These are phyloP conservation scores for Gynandropsis gynandra DNA, from an alignment of 345 rosid genomes.

Conservation along the genomic window DNA sequence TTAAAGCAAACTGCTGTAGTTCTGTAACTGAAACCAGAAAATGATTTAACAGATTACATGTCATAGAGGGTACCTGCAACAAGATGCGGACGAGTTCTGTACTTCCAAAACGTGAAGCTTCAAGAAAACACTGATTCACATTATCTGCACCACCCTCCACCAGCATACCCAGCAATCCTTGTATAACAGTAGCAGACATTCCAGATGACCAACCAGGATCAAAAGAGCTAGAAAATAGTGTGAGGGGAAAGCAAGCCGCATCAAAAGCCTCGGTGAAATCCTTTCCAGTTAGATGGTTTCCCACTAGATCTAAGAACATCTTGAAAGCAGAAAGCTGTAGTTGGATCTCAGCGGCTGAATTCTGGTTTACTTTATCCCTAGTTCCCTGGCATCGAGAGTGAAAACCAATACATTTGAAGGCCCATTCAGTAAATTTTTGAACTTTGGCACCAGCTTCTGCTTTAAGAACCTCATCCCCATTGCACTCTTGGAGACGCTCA, in stretches of 20 bases:
- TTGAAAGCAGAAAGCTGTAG: constrained; percentile 92
- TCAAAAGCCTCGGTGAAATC: constrained; percentile 99
- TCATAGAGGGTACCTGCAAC: constrained; percentile 50
- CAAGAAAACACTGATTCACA: constrained; percentile 92
- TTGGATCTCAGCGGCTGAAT: constrained; percentile 78
- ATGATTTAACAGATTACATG: background rate
- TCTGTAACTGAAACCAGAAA: background rate
- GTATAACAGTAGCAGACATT: constrained; percentile 73
- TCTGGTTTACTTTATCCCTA: constrained; percentile 50
- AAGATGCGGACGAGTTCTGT: constrained; percentile 94
- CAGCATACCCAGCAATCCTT: constrained; percentile 79
- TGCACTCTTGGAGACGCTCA: constrained; percentile 92
- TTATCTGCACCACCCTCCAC: constrained; percentile 97
- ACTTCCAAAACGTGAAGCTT: constrained; percentile 98
- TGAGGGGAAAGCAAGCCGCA: constrained; percentile 96
- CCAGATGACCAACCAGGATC: constrained; percentile 97
- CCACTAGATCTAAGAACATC: constrained; percentile 78
- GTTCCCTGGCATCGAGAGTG: constrained; percentile 79
- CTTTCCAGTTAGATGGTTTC: constrained; percentile 84
- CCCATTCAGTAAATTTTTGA: constrained; percentile 97
- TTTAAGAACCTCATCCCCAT: constrained; percentile 81
- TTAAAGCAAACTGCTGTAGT: no score
- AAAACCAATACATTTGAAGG: constrained; percentile 81
- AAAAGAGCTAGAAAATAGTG: constrained; percentile 84
- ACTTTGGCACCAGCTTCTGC: constrained; percentile 93